Conservation (phyloP, 2,329 filamentous ascomycete genomes). For the Neoscytalidium dimidiatum region DNA sequence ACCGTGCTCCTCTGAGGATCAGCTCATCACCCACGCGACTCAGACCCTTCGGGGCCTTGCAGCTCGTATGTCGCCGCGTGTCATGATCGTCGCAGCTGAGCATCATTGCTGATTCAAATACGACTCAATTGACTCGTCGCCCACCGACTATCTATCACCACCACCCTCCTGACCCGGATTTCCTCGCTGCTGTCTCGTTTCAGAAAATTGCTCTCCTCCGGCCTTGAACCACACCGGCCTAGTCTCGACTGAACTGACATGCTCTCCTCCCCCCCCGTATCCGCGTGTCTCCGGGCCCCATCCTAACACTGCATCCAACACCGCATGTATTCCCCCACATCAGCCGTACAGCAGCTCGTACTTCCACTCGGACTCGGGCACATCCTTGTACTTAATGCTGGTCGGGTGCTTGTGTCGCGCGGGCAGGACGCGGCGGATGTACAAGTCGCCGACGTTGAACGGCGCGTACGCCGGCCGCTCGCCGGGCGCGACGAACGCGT, state of each 20-base stretch:
- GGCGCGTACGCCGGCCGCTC: conserved; percentile 14
- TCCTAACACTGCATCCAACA: neutral
- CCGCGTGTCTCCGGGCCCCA: neutral
- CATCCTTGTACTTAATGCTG: conserved; percentile 37
- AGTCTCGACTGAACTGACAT: neutral
- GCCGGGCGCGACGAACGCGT: conserved; percentile 30
- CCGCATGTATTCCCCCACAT: too few species aligned
- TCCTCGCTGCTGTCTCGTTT: neutral
- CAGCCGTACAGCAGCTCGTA: conserved; percentile 25
- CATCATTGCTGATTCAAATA: conserved; percentile 3
- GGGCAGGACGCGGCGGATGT: conserved; percentile 36
- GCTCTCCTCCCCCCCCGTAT: neutral
- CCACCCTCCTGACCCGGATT: neutral
- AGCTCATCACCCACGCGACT: neutral
- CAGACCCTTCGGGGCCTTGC: neutral
- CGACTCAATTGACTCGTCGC: conserved; percentile 1
- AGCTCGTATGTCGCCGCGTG: neutral
- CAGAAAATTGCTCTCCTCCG: neutral
- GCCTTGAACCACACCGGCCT: neutral
- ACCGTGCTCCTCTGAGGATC: neutral
- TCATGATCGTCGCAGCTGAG: conserved; percentile 9
- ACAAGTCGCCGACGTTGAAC: conserved; percentile 28
- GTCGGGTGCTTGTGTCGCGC: conserved; percentile 41
- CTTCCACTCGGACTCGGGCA: conserved; percentile 36
- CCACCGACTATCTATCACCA: conserved; percentile 14